Conservation (phyloP, 2,329 filamentous ascomycete species). For the Colletotrichum acutatum region DNA sequence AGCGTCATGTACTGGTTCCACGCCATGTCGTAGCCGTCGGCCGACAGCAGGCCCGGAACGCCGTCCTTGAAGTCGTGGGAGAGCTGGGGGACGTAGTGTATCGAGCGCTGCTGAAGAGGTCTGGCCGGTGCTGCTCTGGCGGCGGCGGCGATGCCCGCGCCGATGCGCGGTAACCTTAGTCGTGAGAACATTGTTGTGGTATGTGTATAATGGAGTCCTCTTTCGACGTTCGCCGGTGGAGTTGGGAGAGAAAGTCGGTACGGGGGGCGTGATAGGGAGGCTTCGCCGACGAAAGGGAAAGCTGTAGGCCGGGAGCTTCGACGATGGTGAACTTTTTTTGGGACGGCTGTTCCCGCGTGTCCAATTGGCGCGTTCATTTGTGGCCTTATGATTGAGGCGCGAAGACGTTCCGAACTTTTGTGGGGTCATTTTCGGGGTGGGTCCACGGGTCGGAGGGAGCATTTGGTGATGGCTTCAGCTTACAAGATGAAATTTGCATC, state of each 20-base stretch:
- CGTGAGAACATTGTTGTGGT: slow-evolving; percentile 59
- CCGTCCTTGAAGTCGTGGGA: slow-evolving; percentile 59
- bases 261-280: slow-evolving; percentile 2
- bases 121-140: slow-evolving; percentile 39
- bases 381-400: slow-evolving; percentile 35
- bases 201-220: slow-evolving; percentile 42
- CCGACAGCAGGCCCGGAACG: slow-evolving; percentile 77
- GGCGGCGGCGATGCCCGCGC: slow-evolving; percentile 39
- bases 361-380: slow-evolving; percentile 21
- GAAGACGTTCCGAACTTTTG: not conserved
- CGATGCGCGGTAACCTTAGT: slow-evolving; percentile 62
- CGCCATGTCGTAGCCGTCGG: slow-evolving; percentile 76
- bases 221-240: not conserved
- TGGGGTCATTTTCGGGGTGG: slow-evolving; percentile 1
- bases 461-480: slow-evolving; percentile 15
- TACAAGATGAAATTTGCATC: not conserved
- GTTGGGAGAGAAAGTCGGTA: not conserved
- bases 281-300: slow-evolving; percentile 11
- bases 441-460: not conserved
- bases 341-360: slow-evolving; percentile 14
- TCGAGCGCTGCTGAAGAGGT: slow-evolving; percentile 48
- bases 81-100: slow-evolving; percentile 61
- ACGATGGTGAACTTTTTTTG: slow-evolving; percentile 36
- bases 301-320: slow-evolving; percentile 29
- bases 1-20: slow-evolving; percentile 86